Evolutionary conservation across 2,329 filamentous ascomycete species (phyloP).

Genomic region (Aureobasidium leucospermi): DNA sequence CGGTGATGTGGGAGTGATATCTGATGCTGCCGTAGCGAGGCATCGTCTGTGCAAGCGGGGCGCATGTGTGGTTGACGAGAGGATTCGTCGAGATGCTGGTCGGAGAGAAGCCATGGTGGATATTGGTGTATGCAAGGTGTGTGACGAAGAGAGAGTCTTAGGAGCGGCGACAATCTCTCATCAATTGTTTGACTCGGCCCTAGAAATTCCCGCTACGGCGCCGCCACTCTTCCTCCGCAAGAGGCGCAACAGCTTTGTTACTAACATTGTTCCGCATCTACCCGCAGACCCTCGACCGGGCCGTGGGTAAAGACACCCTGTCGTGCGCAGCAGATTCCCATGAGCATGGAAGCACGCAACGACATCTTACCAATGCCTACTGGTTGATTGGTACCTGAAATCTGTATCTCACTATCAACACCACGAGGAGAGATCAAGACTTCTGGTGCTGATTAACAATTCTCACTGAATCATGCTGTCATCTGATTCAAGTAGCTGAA

Average conservation of each 20-base stretch:
- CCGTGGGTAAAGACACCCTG: background rate
- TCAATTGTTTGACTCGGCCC: constrained; percentile 3
- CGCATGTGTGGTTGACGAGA: constrained; percentile 22
- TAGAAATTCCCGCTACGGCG: constrained; percentile 8
- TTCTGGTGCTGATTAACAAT: too few relatives aligned
- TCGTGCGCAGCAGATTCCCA: background rate
- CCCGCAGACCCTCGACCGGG: background rate
- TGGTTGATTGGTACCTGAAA: too few relatives aligned
- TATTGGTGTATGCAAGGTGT: background rate
- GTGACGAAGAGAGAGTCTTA: background rate
- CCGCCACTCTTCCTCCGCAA: constrained; percentile 1
- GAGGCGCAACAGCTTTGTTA: background rate
- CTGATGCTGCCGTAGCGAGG: constrained; percentile 39
- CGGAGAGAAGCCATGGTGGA: constrained; percentile 22
- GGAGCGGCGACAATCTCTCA: constrained; percentile 1
- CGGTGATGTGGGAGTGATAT: constrained; percentile 25
- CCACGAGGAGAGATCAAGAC: too few relatives aligned
- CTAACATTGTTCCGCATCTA: background rate
- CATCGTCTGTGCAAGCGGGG: constrained; percentile 26
- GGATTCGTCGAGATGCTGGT: constrained; percentile 21
- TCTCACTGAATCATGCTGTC: too few relatives aligned
- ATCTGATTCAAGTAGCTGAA: too few relatives aligned
- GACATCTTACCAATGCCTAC: too few relatives aligned
- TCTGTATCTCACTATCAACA: too few relatives aligned
- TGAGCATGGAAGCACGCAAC: too few relatives aligned